Percentiles rank a stretch among this genome's conserved stretches.
Conservation (phyloP, 345 rosid species). For the Theobroma cacao region DNA sequence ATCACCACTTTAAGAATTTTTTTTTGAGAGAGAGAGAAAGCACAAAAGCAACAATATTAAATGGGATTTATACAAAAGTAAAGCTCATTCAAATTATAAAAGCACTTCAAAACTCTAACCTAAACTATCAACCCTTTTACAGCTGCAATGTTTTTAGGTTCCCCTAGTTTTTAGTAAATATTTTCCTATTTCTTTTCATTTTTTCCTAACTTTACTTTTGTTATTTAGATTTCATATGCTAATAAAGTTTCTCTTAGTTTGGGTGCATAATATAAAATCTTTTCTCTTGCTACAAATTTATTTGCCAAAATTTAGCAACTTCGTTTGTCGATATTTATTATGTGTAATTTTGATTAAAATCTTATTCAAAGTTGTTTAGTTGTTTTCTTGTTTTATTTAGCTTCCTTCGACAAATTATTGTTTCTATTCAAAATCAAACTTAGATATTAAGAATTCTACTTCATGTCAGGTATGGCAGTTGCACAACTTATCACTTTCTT, state of each 20-base stretch:
- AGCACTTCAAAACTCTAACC: conserved; percentile 42
- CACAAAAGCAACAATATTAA: not conserved
- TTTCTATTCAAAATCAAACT: not conserved
- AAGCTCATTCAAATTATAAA: not conserved
- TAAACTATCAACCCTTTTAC: conserved; percentile 10
- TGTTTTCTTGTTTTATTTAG: not conserved
- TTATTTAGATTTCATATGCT: not conserved
- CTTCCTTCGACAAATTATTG: not conserved
- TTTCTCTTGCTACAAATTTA: not conserved
- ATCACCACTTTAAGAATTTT: too few species aligned
- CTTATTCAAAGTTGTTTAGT: not conserved
- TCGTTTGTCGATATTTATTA: not conserved
- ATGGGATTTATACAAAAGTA: too few species aligned
- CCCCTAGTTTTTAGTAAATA: conserved; percentile 13
- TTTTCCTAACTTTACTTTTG: not conserved
- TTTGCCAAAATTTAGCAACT: too few species aligned
- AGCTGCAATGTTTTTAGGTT: conserved; percentile 21
- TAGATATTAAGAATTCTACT: conserved; percentile 7
- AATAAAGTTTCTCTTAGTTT: not conserved
- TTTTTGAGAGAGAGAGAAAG: too few species aligned
- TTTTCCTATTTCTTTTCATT: conserved; percentile 18
- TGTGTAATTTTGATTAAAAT: too few species aligned
- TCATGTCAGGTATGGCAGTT: conserved; percentile 70
- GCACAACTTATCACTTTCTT: too few species aligned
- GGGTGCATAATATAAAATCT: not conserved